Evolutionary conservation across 1,284 basidiomycete genomes (phyloP).

Genomic region (Apiotrichum siamense): DNA sequence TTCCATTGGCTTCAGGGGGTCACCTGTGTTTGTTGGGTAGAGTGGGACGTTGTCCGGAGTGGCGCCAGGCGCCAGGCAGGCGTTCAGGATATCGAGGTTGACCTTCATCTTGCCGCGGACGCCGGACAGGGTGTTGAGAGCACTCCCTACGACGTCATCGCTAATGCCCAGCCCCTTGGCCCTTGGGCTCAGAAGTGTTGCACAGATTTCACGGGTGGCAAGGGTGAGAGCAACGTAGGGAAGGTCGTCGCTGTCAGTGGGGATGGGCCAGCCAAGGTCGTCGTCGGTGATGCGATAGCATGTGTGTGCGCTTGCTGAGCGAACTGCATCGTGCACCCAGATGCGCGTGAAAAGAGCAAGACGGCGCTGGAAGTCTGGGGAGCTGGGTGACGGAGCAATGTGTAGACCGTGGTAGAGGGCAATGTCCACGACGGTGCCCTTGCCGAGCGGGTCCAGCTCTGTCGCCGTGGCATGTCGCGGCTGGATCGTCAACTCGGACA

Average conservation of each 20-base stretch:
- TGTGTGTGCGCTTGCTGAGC: slow-evolving; percentile 4
- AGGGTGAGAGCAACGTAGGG: slow-evolving; percentile 1
- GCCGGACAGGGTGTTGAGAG: neutral
- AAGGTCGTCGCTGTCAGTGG: neutral
- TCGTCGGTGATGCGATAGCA: slow-evolving; percentile 7
- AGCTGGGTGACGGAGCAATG: neutral
- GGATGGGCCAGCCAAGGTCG: slow-evolving; percentile 7
- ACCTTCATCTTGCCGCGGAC: neutral
- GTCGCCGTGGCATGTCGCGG: neutral
- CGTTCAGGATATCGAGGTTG: neutral
- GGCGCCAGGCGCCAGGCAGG: neutral
- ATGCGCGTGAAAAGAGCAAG: neutral
- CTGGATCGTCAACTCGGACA: slow-evolving; percentile 4
- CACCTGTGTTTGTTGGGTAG: neutral
- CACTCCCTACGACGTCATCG: neutral
- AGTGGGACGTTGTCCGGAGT: neutral
- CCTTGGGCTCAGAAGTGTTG: slow-evolving; percentile 2
- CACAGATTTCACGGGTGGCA: neutral
- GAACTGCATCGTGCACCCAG: slow-evolving; percentile 7
- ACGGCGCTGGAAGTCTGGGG: slow-evolving; percentile 2
- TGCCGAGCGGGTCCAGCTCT: slow-evolving; percentile 9
- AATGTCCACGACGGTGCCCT: slow-evolving; percentile 9
- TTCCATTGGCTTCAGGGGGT: neutral
- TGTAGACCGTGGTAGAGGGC: slow-evolving; percentile 4
- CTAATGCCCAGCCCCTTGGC: neutral